A percentile compares a stretch with the other conserved stretches of the same genome.
phyloP scores from a whole-genome alignment of 2,329 filamentous ascomycete species.

The Aspergillus japonicus region DNA sequence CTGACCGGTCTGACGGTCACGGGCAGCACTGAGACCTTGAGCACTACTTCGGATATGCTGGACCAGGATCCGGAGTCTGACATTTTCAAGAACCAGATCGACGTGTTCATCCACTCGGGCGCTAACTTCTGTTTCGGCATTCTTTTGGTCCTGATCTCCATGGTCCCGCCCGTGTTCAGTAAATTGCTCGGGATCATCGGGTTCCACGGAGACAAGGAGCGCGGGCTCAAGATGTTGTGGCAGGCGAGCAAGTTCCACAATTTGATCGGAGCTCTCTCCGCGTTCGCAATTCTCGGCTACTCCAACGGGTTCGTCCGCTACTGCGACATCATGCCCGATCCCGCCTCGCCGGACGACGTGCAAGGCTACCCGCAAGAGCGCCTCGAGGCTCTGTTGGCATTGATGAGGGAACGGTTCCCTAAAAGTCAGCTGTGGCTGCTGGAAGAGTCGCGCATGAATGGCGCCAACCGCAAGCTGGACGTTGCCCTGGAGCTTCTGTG shows the following conservation, averaged over 20 bases:
- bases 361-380: conserved; percentile 71
- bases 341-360: conserved; percentile 45
- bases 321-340: conserved; percentile 77
- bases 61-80: conserved; percentile 58
- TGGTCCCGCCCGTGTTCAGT: conserved; percentile 89
- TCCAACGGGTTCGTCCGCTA: conserved; percentile 85
- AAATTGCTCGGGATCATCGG: conserved; percentile 83
- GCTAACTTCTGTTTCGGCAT: conserved; percentile 87
- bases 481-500: conserved; percentile 66
- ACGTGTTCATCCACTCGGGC: conserved; percentile 86
- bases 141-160: conserved; percentile 80
- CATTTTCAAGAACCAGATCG: conserved; percentile 71
- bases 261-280: conserved; percentile 88
- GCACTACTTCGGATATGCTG: conserved; percentile 29
- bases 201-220: conserved; percentile 82
- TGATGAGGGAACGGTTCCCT: conserved; percentile 77
- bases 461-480: conserved; percentile 64
- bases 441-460: conserved; percentile 78
- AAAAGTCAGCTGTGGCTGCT: conserved; percentile 81
- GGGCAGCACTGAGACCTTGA: conserved; percentile 19
- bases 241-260: conserved; percentile 81
- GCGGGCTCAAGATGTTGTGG: conserved; percentile 85
- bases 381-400: conserved; percentile 64
- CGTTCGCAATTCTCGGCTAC: conserved; percentile 75
- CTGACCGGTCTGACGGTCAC: conserved; percentile 27